A percentile compares a stretch with the other conserved stretches of the same genome.
These are phyloP conservation scores for Didymella pinodella DNA, from an alignment of 2,329 filamentous ascomycete species.

Conservation along the genomic window DNA sequence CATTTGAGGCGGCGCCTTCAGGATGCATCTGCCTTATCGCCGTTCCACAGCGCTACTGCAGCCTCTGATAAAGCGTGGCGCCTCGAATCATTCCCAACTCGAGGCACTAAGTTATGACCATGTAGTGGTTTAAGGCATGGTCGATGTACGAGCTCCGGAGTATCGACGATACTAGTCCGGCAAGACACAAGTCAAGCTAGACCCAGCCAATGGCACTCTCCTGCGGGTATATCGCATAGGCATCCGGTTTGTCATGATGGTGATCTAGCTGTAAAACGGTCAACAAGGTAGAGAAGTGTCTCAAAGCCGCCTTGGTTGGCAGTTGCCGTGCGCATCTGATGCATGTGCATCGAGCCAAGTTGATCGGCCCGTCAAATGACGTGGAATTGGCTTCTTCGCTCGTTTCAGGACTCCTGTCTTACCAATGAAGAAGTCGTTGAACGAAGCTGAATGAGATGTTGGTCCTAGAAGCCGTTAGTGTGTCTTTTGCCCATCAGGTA, in stretches of 20 bases:
- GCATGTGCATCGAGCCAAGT: constrained; percentile 48
- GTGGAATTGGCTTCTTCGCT: constrained; percentile 43
- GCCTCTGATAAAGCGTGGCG: constrained; percentile 40
- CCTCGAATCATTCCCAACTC: constrained; percentile 26
- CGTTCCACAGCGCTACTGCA: constrained; percentile 42
- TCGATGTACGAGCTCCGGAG: constrained; percentile 34
- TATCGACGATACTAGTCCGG: constrained; percentile 41
- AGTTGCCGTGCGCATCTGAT: constrained; percentile 42
- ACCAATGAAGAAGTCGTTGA: constrained; percentile 45
- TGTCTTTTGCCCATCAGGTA: constrained; percentile 42
- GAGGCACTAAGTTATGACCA: constrained; percentile 38
- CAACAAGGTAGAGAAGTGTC: constrained; percentile 48
- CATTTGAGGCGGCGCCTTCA: constrained; percentile 29
- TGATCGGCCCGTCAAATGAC: constrained; percentile 52
- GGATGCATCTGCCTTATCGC: constrained; percentile 49
- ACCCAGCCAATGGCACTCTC: constrained; percentile 28
- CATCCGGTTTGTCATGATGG: constrained; percentile 35
- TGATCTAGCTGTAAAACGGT: constrained; percentile 47
- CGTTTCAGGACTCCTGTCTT: constrained; percentile 47
- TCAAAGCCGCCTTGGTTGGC: constrained; percentile 41
- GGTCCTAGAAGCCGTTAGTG: constrained; percentile 40
- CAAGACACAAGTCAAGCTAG: constrained; percentile 39
- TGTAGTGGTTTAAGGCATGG: constrained; percentile 29
- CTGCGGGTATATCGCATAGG: constrained; percentile 17
- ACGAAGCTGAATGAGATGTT: constrained; percentile 34